Evolutionary conservation across 2,329 filamentous ascomycete genomes (phyloP).

Genomic region (Fusarium sp.): DNA sequence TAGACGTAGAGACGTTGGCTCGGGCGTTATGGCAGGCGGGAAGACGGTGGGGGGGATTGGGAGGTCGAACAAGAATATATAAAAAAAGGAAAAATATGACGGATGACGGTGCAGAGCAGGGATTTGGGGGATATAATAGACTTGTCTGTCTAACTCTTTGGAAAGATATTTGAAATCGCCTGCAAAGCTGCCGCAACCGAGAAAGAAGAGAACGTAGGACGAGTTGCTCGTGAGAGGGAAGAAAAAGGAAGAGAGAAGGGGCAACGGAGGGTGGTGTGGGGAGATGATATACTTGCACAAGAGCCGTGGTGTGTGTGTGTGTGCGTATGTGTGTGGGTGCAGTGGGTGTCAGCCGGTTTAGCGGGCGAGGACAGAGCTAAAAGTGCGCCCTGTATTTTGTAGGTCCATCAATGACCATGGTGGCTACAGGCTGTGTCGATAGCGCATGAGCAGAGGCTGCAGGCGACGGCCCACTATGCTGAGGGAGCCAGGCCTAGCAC

Average conservation of each 20-base stretch:
- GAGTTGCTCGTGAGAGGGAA: conserved; percentile 65
- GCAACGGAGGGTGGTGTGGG: conserved; percentile 54
- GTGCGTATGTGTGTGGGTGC: not conserved
- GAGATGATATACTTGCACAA: conserved; percentile 48
- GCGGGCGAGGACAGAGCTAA: conserved; percentile 14
- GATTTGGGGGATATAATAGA: conserved; percentile 29
- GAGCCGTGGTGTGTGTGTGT: not conserved
- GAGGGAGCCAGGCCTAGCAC: conserved; percentile 36
- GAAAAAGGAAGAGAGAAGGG: conserved; percentile 53
- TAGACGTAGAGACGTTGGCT: conserved; percentile 9
- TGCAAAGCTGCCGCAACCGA: conserved; percentile 68
- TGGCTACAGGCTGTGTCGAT: conserved; percentile 31
- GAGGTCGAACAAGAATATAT: conserved; percentile 50
- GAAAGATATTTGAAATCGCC: conserved; percentile 57
- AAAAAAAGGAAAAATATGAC: conserved; percentile 54
- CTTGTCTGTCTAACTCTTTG: conserved; percentile 22
- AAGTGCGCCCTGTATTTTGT: conserved; percentile 31
- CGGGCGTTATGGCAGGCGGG: conserved; percentile 16
- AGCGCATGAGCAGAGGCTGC: conserved; percentile 28
- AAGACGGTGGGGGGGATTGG: conserved; percentile 18
- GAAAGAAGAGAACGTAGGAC: conserved; percentile 68
- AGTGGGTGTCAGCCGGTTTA: conserved; percentile 13
- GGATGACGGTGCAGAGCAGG: conserved; percentile 62
- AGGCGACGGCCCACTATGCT: conserved; percentile 33
- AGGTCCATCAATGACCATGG: not conserved